Evolutionary conservation across 495 filamentous ascomycete genomes (phyloP).

Genomic region (Lepidopterella palustris): DNA sequence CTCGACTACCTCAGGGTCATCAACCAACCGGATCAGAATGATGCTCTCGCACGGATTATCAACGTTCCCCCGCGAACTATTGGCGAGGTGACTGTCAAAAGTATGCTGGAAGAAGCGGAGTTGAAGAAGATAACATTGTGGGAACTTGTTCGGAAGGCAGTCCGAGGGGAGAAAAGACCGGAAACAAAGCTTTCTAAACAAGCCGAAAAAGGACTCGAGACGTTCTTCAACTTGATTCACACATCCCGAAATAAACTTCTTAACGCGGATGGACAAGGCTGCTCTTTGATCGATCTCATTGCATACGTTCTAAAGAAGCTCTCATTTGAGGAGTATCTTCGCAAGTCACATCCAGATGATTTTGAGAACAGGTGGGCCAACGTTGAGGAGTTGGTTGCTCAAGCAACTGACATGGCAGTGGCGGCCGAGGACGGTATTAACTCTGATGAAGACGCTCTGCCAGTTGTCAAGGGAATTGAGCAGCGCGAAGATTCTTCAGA

Average conservation of each 20-base stretch:
- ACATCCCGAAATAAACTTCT: slow-evolving; percentile 53
- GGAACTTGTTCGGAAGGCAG: slow-evolving; percentile 60
- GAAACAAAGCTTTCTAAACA: slow-evolving; percentile 62
- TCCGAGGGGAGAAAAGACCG: slow-evolving; percentile 60
- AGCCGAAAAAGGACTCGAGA: slow-evolving; percentile 58
- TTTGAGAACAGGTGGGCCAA: slow-evolving; percentile 80
- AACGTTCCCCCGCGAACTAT: slow-evolving; percentile 78
- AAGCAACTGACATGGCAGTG: slow-evolving; percentile 60
- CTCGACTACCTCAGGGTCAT: slow-evolving; percentile 86
- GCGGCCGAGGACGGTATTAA: slow-evolving; percentile 40
- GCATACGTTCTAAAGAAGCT: slow-evolving; percentile 67
- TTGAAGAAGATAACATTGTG: slow-evolving; percentile 62
- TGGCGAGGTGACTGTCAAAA: slow-evolving; percentile 72
- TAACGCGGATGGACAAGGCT: slow-evolving; percentile 37
- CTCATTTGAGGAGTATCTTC: slow-evolving; percentile 65
- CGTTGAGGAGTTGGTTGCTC: slow-evolving; percentile 76
- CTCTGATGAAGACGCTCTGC: slow-evolving; percentile 60
- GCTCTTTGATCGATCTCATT: slow-evolving; percentile 63
- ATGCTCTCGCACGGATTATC: slow-evolving; percentile 77
- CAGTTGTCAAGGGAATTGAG: slow-evolving; percentile 66
- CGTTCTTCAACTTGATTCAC: slow-evolving; percentile 57
- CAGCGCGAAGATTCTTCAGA: slow-evolving; percentile 57
- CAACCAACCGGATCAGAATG: slow-evolving; percentile 80
- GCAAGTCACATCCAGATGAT: slow-evolving; percentile 64
- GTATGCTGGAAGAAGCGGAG: slow-evolving; percentile 66